Percentiles rank a stretch among this genome's conserved stretches.
phyloP scores from a whole-genome alignment of 345 rosid genomes.

The Diplotaxis tenuifolia region DNA sequence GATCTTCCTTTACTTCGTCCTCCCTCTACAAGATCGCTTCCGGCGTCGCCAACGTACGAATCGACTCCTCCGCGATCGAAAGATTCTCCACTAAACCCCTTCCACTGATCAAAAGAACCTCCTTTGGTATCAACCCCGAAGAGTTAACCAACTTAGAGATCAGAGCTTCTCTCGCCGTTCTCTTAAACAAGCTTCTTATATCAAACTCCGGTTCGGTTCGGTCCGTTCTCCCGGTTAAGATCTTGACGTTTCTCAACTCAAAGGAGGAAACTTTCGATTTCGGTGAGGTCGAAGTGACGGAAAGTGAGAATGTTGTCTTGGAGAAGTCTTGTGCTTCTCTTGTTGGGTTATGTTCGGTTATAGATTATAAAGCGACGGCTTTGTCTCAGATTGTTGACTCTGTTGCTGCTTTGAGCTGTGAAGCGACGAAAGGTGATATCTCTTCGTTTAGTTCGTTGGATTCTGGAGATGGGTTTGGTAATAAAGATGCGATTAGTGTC shows the following conservation, averaged over 20 bases:
- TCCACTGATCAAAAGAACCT: background rate
- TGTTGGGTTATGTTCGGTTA: conserved; percentile 52
- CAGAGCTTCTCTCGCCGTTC: conserved; percentile 37
- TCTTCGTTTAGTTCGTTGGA: conserved; percentile 46
- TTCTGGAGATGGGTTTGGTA: conserved; percentile 67
- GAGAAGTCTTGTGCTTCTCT: conserved; percentile 42
- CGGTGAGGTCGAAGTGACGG: conserved; percentile 43
- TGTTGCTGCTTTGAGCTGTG: conserved; percentile 77
- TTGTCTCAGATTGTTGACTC: conserved; percentile 53
- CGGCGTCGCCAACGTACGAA: conserved; percentile 39
- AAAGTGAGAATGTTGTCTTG: conserved; percentile 42
- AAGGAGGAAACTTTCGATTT: background rate
- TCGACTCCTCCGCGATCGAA: conserved; percentile 55
- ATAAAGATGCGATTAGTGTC: conserved; percentile 65
- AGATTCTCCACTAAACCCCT: conserved; percentile 32
- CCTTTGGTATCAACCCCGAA: background rate
- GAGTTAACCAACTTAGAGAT: conserved; percentile 37
- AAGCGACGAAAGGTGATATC: conserved; percentile 55
- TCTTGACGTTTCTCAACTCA: conserved; percentile 42
- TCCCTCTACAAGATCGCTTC: conserved; percentile 43
- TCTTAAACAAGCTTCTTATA: background rate
- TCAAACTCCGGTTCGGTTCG: conserved; percentile 36
- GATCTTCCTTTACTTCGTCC: conserved; percentile 49
- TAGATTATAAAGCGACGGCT: conserved; percentile 55
- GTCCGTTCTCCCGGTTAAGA: conserved; percentile 39